Conservation (phyloP, 352 stramenopile genomes). For the Phytopythium aichiense region DNA sequence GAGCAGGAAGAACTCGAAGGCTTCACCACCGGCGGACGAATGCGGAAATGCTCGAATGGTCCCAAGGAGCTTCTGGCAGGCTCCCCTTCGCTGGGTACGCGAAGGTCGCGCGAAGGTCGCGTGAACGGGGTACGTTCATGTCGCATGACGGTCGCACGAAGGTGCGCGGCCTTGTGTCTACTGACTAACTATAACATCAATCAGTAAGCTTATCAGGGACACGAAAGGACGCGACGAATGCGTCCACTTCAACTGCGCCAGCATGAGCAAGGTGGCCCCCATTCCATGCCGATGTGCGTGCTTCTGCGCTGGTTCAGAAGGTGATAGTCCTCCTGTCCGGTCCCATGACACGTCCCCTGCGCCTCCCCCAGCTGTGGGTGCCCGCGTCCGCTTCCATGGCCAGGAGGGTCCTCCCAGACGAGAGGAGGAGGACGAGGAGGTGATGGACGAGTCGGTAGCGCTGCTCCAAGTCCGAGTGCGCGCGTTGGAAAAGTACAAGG, state of each 20-base stretch:
- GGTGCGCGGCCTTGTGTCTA: neutral
- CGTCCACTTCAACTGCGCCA: neutral
- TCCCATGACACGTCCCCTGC: neutral
- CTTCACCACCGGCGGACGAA: neutral
- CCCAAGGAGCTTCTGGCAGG: neutral
- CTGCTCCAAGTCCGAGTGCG: slow-evolving; percentile 45
- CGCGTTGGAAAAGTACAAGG: slow-evolving; percentile 64
- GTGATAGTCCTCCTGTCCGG: neutral
- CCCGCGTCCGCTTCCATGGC: slow-evolving; percentile 1
- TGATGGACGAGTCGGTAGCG: slow-evolving; percentile 2
- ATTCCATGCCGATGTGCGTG: slow-evolving; percentile 3
- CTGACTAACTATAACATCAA: neutral
- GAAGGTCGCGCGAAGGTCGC: neutral
- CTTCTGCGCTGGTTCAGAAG: neutral
- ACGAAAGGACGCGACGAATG: neutral
- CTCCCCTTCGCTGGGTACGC: slow-evolving; percentile 1
- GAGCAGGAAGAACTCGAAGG: too few relatives aligned
- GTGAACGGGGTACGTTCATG: neutral
- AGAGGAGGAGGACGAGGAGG: slow-evolving; percentile 5
- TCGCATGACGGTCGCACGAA: slow-evolving; percentile 4
- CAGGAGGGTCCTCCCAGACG: neutral
- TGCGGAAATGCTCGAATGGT: slow-evolving; percentile 1
- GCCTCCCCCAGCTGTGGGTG: neutral
- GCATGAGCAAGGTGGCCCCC: slow-evolving; percentile 6
- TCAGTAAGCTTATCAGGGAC: neutral